Evolutionary conservation across 164 flowering plant species (phyloP), one percentile per base, ranked within the genome.

Genomic region (Berberis thunbergii): DNA sequence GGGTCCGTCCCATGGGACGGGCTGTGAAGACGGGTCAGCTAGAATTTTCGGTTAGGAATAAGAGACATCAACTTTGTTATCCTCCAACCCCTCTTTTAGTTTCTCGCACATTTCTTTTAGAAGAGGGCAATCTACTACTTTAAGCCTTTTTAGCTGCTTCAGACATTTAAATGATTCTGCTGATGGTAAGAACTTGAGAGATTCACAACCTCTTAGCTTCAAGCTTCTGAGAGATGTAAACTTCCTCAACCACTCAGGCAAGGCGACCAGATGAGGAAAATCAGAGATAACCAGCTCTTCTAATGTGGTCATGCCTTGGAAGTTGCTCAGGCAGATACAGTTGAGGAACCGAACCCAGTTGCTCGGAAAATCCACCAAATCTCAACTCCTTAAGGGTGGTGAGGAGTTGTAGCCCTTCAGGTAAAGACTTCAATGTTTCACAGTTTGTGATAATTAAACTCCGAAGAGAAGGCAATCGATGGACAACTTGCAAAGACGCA

Each of bases 211-310:
- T 1, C 2, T 45, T 44, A 76, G 62, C 1, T 41, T 6, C 41
- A 73, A 68, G 8, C 42, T 2, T 38, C 26, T 26, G 26, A 26
- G 41, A 54, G 73, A 72, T 3, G 67, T 2, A 45, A 70, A 60
- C 40, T 56, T 45, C 6, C 49, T 45, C 3, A 70, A 38, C 73
- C 68, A 68, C 41, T 70, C 76, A 1, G 76, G 74, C 54, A 76
- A 57, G 45, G 67, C 43, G 4, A 4, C 12, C 56, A 73, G n/a
- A 26, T 43, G 46, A 2, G 9, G 13, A 40, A 71, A 76, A 1
- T 62, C 38, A 0, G 1, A 46, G 4, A 73, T 64, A 0, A 5
- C 8, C 6, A 73, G 41, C 5, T 9, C 7, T 44, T 59, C 1
- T 9, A 69, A 45, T 49, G 57, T 39, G 1, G 1, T 64, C 7